Conservation (phyloP, 495 filamentous ascomycete species). For the Delitschia confertaspora region DNA sequence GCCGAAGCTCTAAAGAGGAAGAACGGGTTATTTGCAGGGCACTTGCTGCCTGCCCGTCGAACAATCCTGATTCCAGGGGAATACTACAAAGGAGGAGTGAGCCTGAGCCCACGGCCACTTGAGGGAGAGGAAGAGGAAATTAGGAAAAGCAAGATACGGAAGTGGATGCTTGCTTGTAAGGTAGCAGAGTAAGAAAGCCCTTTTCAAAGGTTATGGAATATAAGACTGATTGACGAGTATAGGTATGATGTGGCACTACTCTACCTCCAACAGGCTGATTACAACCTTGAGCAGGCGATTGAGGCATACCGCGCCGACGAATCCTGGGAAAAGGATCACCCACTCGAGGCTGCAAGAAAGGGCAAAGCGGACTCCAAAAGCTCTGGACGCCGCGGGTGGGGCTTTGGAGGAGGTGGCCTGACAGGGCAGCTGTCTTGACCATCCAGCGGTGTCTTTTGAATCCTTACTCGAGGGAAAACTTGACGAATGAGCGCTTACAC, state of each 20-base stretch:
- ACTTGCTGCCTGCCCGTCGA: slow-evolving; percentile 55
- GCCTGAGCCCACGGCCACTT: slow-evolving; percentile 54
- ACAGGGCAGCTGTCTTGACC: slow-evolving; percentile 21
- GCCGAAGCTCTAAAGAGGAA: slow-evolving; percentile 44
- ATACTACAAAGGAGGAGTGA: slow-evolving; percentile 53
- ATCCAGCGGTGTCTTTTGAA: too few species aligned
- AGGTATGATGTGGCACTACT: slow-evolving; percentile 62
- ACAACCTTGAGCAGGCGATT: slow-evolving; percentile 54
- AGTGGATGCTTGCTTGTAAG: slow-evolving; percentile 64
- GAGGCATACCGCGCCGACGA: slow-evolving; percentile 57
- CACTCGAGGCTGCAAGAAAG: slow-evolving; percentile 40
- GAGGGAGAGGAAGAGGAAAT: slow-evolving; percentile 62
- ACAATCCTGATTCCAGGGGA: slow-evolving; percentile 59
- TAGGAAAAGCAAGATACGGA: slow-evolving; percentile 54
- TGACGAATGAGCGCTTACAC: not conserved
- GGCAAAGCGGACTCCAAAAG: slow-evolving; percentile 28
- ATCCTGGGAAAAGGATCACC: slow-evolving; percentile 61
- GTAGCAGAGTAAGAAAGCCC: slow-evolving; percentile 57
- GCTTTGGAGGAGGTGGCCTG: slow-evolving; percentile 20
- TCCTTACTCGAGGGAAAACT: too few species aligned
- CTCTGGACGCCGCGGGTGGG: slow-evolving; percentile 15
- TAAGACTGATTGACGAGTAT: too few species aligned
- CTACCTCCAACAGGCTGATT: slow-evolving; percentile 58
- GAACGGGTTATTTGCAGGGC: slow-evolving; percentile 57
- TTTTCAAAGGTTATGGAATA: slow-evolving; percentile 9